A percentile compares a stretch with the other conserved stretches of the same genome.
Conservation (phyloP, 176 grass and related monocot species). For the Oryza brachyantha region DNA sequence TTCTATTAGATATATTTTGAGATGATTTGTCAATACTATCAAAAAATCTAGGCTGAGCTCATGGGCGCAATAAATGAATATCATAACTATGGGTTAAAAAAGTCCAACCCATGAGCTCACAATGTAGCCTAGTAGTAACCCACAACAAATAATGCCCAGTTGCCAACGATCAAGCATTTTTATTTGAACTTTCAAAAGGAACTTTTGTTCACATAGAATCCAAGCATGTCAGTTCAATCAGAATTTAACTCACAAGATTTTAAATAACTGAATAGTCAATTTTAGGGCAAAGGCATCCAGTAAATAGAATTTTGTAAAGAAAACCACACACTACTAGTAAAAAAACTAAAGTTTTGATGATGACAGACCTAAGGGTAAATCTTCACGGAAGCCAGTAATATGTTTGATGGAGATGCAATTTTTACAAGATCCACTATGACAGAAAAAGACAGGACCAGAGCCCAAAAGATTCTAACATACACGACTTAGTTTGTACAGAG, state of each 20-base stretch:
- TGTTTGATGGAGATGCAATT: not conserved
- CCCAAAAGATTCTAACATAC: conserved; percentile 8
- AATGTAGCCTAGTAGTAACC: not conserved
- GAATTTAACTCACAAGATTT: not conserved
- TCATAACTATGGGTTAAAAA: not conserved
- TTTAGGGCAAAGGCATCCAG: not conserved
- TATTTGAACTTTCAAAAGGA: too few relatives aligned
- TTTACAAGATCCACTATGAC: not conserved
- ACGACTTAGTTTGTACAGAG: not conserved
- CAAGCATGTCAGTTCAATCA: not conserved
- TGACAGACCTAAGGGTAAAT: not conserved
- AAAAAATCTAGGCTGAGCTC: conserved; percentile 8
- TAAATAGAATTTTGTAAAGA: not conserved
- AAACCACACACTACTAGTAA: not conserved
- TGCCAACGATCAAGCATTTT: conserved; percentile 1
- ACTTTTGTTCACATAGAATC: not conserved
- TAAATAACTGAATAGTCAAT: conserved; percentile 17
- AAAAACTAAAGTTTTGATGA: not conserved
- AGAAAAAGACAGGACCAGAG: not conserved
- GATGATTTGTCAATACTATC: not conserved
- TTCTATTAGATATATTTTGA: conserved; percentile 22
- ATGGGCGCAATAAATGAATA: not conserved
- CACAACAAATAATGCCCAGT: not conserved
- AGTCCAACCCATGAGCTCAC: conserved; percentile 3
- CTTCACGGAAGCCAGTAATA: not conserved